Base-by-base conservation (phyloP, 108 stramenopile genomes). In the Heterococcus sp. region DNA sequence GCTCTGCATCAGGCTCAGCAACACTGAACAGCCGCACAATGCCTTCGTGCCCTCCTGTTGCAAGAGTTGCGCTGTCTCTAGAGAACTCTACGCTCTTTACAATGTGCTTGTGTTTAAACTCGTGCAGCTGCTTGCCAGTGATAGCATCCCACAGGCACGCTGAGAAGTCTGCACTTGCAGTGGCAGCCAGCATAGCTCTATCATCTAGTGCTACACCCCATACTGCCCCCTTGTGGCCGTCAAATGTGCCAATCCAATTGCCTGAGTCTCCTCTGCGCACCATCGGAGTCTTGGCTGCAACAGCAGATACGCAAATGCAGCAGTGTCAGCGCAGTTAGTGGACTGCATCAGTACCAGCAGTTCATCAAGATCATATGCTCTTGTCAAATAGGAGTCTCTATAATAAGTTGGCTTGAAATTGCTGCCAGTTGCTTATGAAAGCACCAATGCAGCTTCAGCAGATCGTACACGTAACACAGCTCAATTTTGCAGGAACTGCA, bases 191-290 rank as follows among this genome's bases (percentile, higher is more conserved):
- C 34, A 81, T 86, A 21, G 90, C 93, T 37, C 88, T 65, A 5
- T 90, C 82, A 79, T 98, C 95, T 39, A 98, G 81, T 68, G 90
- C 92, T 40, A 93, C 94, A n/a, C 86, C 87, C 97, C 97, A 99
- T 0, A 99, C 98, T n/a, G 98, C 98, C 34, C 98, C 99, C 87
- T 98, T 97, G 89, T 99, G 99, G 21, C 99, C 99, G 31, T 80
- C 77, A 69, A 94, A 98, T 0, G 95, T 97, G 28, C 99, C 99
- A 33, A 99, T 97, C 99, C 99, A 99, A 87, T 99, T 94, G 3
- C 99, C 99, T 0, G 93, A 91, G 30, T 88, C 70, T 1, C 92
- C 99, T 85, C 96, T 92, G 3, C 99, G 93, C 36, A 99, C 66
- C 96, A 97, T 97, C 72, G 99, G 99, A 75, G 75, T 78, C 87